phyloP scores from a whole-genome alignment of 1,284 basidiomycete genomes.

The Hymenochaete sp. region DNA sequence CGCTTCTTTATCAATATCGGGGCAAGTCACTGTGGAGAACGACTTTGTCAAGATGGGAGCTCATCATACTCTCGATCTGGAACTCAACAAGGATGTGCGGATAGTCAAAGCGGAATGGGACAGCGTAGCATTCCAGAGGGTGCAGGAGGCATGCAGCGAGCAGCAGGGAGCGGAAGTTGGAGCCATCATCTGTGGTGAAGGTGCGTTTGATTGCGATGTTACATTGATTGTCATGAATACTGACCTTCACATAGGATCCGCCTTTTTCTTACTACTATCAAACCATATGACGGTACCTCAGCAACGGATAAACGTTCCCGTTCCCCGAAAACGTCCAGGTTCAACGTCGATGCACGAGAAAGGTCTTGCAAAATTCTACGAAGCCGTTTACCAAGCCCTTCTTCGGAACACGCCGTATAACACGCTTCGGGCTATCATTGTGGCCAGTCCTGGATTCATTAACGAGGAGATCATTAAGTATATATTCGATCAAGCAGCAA shows the following conservation, averaged over 20 bases:
- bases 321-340: slow-evolving; percentile 86
- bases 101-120: slow-evolving; percentile 94
- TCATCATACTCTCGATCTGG: slow-evolving; percentile 92
- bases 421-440: slow-evolving; percentile 80
- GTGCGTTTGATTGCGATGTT: slow-evolving; percentile 28
- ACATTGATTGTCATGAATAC: slow-evolving; percentile 6
- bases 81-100: slow-evolving; percentile 85
- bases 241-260: slow-evolving; percentile 50
- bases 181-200: slow-evolving; percentile 93
- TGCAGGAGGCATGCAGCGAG: slow-evolving; percentile 85
- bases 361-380: slow-evolving; percentile 76
- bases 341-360: slow-evolving; percentile 82
- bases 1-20: slow-evolving; percentile 80
- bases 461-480: slow-evolving; percentile 85
- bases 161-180: slow-evolving; percentile 94
- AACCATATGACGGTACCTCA: slow-evolving; percentile 95
- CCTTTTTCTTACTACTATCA: slow-evolving; percentile 89
- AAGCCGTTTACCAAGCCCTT: slow-evolving; percentile 81
- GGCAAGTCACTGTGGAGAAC: slow-evolving; percentile 87
- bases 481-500: slow-evolving; percentile 74
- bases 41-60: slow-evolving; percentile 89
- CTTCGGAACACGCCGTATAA: slow-evolving; percentile 84
- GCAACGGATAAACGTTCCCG: slow-evolving; percentile 83
- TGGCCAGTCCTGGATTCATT: slow-evolving; percentile 96
- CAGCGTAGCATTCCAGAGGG: slow-evolving; percentile 72